Base-by-base conservation (phyloP, 192 early-diverging fungal genomes). In the Mortierella claussenii region DNA sequence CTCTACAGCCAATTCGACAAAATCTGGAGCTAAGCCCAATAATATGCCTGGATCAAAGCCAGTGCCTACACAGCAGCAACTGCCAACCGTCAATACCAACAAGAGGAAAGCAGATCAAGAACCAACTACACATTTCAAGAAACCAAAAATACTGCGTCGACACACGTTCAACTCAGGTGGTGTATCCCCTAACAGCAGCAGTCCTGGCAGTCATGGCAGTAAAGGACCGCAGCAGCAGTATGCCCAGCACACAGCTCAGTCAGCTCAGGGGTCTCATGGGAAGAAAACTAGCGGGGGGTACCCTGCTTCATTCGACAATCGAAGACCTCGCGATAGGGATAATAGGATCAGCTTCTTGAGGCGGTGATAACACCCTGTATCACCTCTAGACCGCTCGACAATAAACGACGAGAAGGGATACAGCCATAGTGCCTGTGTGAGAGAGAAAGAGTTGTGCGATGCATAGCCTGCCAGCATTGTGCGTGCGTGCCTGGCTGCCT, bases 51-150 rank as follows among this genome's bases (percentile, higher is more conserved):
- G 32, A 13, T 12, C 51, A 12, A 69, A 28, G 9, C 5, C 36
- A 24, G 17, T n/a, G n/a, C 48, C 52, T 4, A 9, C 47, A 43
- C 55, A 43, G 21, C 59, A 48, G 1, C 48, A 60, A n/a, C 34
- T 36, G 11, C 54, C 57, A 23, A 48, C 44, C 36, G 28, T 51
- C 6, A 49, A 24, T 27, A 21, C 59, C 2, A 76, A 56, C 26
- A 71, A 76, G 46, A 50, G 73, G 21, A 76, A 76, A 27, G 37
- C 73, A 4, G 73, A 76, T 2, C 59, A 60, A 6, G 73, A 76
- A 10, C 24, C 51, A 4, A 55, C 13, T 27, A 28, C 36, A 0
- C 61, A 61, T 24, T 57, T 59, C 15, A 76, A 76, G 32, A 66
- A 55, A 28, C 40, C 70, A 26, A 75, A 76, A 54, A 76, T 76